Evolutionary conservation across 2,329 filamentous ascomycete genomes (phyloP), one percentile per base, ranked within the genome.

Genomic region (Eurotiales sp.): DNA sequence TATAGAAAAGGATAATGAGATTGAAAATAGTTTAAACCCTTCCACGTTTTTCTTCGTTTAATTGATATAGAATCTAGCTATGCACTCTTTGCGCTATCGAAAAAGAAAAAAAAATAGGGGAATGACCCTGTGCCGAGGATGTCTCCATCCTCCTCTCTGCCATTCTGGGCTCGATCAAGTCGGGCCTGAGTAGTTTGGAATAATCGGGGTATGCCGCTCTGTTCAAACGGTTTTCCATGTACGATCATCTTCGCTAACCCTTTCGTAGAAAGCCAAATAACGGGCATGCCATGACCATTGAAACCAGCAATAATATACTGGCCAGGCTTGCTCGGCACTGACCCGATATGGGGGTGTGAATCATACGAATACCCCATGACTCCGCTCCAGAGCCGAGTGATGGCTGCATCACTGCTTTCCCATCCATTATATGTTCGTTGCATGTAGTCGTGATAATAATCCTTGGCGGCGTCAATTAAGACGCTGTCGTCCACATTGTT

Each of bases 401-500:
- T 61, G 48, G 64, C 60, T 12, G 65, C 66, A 46, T 56, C 53
- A 8, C 64, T 65, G 3, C 62, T 50, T 49, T 71, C 67, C 69
- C 68, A 72, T 6, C 66, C 67, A 11, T 58, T 55, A 34, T 69
- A 71, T 37, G 59, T 53, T 0, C 64, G 58, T 52, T 72, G 68
- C 68, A 72, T 70, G 41, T 68, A 70, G 8, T 60, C 61, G 45
- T 69, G 64, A 45, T 70, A 70, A 46, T 72, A 59, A 66, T 74
- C 4, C 66, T 67, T 36, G 56, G 63, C 43, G 78, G 68, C 52
- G 1, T 68, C 61, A 15, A 84, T 77, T 2, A 65, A 60, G n/a
- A 69, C 61, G 56, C 85, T 79, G 37, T 72, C 64, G 4, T 59
- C 46, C 1, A 40, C 51, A 75, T 63, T 19, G 57, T 64, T 19